Evolutionary conservation across 352 stramenopile genomes (phyloP).

Genomic region (Phytophthora sp.): DNA sequence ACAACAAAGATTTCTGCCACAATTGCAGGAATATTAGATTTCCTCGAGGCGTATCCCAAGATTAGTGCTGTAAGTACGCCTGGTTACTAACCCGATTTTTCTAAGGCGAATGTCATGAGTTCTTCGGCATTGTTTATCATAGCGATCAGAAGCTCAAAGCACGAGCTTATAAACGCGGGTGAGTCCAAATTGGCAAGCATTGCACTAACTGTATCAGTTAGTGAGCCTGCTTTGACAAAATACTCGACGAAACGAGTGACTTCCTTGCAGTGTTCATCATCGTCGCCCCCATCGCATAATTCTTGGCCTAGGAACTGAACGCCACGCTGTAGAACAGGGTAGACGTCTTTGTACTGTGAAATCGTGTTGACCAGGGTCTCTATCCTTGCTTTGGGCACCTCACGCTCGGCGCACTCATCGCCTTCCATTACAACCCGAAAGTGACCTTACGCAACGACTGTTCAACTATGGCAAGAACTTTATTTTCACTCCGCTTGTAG

Average conservation of each 20-base stretch:
- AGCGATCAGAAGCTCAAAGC: slow-evolving; percentile 16
- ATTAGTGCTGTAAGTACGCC: background rate
- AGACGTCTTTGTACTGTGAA: slow-evolving; percentile 38
- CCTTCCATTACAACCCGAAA: background rate
- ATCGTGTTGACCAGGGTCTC: slow-evolving; percentile 38
- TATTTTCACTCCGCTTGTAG: slow-evolving; percentile 8
- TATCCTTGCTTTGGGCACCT: slow-evolving; percentile 26
- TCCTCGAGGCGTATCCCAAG: background rate
- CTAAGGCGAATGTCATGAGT: slow-evolving; percentile 1
- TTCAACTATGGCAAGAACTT: slow-evolving; percentile 19
- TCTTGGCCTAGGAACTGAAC: slow-evolving; percentile 32
- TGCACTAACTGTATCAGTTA: slow-evolving; percentile 10
- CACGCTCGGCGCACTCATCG: too few species aligned
- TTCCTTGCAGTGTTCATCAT: background rate
- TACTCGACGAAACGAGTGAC: background rate
- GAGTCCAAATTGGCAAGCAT: slow-evolving; percentile 25
- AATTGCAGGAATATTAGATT: background rate
- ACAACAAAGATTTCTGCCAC: slow-evolving; percentile 12
- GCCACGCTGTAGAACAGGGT: slow-evolving; percentile 29
- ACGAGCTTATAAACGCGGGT: slow-evolving; percentile 19
- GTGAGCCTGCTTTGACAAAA: slow-evolving; percentile 12
- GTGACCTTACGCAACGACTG: background rate
- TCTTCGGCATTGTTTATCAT: slow-evolving; percentile 5
- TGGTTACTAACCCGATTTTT: slow-evolving; percentile 14
- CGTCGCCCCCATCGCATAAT: background rate